Evolutionary conservation across 768 basidiomycete genomes (phyloP), one percentile per base, ranked within the genome.

Genomic region (Astraeus odoratus): DNA sequence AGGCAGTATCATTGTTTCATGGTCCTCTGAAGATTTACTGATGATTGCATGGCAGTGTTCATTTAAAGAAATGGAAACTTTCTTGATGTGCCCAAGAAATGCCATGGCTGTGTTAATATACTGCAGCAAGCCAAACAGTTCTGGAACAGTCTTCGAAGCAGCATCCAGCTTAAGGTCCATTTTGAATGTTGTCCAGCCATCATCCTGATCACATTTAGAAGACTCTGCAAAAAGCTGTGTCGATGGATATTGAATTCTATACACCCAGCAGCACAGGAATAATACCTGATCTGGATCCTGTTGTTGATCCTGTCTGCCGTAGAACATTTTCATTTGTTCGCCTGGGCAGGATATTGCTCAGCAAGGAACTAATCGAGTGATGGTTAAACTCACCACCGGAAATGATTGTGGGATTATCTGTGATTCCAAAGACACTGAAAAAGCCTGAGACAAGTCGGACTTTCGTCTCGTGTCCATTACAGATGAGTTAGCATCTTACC

Each of bases 31-130:
- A 20, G 27, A 37, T 20, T 42, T 50, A 5, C 13, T 43, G 13
- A 48, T 43, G 9, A 25, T 33, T 15, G 47, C 38, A 22, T 43
- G 42, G 10, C n/a, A 5, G 19, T 43, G 15, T 2, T 4, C 39
- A 25, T 52, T 33, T 23, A 55, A 43, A 8, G 4, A 29, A 8
- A 55, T 36, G 8, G 35, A 24, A 16, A 51, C 38, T 4, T 42
- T 45, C n/a, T 43, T 43, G 5, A 78, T 61, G 15, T 63, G 61
- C 1, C 57, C 56, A 59, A 76, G 74, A 58, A 78, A 78, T 1
- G 75, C 72, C 39, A 78, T 56, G 13, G 68, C 65, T 7, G 73
- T 70, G 23, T 68, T 57, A 19, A 78, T 60, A 57, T 77, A 77
- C 10, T 69, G 57, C 10, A 70, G 64, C 39, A 78, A 61, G 41